Base-by-base conservation (phyloP, 345 rosid species). In the Brassica cretica region DNA sequence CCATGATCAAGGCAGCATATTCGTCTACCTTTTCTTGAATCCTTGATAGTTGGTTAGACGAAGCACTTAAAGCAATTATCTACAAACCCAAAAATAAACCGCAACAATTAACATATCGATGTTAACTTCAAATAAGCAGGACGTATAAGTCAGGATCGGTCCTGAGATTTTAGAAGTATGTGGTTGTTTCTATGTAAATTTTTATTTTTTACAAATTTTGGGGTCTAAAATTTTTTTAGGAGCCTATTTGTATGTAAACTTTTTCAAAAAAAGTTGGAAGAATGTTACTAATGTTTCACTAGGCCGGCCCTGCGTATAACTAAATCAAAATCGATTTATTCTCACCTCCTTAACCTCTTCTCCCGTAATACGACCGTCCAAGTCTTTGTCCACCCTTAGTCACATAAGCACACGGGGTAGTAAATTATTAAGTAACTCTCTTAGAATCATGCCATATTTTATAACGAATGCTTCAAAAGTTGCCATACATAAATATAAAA, bases 1-100 rank as follows among this genome's bases (percentile, higher is more conserved):
- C 98, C 92, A 91, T 87, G 84, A 93, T 93, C 53, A 91, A 81
- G 21, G 97, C 93, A 66, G 91, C 93, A 72, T 93, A 89, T 82
- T 93, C 98, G 76, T 88, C 90, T 11, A 87, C 89, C 24, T 73
- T 64, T 37, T 91, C 89, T 81, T 85, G 90, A 71, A 93, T 89
- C 82, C 85, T 91, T 35, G 89, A 87, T 77, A 91, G 76, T 83
- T 88, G 89, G 67, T 91, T 93, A 4, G 97, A 92, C 25, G 92
- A 86, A 41, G 98, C 97, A 73, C 97, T 93, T 67, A 88, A 55
- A 3, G 83, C 76, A 78, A 93, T 93, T 72, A 93, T 93, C 98
- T 93, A 87, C 68, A 81, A 69, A 15, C 62, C 62, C 24, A 64
- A 5, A 64, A 12, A 33, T 71, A 37, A 33, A 6, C 44, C 18